Base-by-base conservation (phyloP, 768 basidiomycete species). In the Sporobolomyces pararoseus region DNA sequence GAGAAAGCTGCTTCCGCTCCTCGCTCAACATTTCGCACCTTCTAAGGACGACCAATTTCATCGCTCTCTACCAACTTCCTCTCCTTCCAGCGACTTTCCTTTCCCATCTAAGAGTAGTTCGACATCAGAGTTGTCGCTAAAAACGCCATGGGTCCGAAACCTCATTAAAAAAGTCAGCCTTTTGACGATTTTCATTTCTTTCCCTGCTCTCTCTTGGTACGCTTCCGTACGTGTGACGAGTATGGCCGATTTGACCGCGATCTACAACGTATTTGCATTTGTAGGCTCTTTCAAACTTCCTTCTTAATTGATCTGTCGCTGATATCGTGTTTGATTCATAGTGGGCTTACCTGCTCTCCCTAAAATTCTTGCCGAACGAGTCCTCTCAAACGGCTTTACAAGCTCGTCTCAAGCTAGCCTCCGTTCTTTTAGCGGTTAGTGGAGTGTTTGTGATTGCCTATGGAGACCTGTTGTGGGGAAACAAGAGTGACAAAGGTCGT, bases 331-430 rank as follows among this genome's bases (percentile, higher is more conserved):
- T 89, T 12, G 90, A 89, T 75, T 90, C 17, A 1, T 93, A 97
- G 81, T 93, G 91, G 79, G 89, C 90, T 7, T 98, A 97, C 77
- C 78, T 91, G 32, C 85, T 97, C 78, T 85, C 87, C n/a, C 86
- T 93, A 69, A 44, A 78, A 46, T 71, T 80, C 31, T 72, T 80
- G 4, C 75, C 44, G 71, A 85, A 74, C 75, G 86, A 87, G 27
- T 50, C 65, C 4, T 1, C 55, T 6, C 42, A 57, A 7, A 54
- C 69, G 19, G 21, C 23, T 13, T 3, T 39, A 19, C 87, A 88
- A 88, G 84, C 89, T 70, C 72, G 83, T 21, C 81, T 84, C 52
- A 87, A 85, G 50, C 80, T 92, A 37, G 77, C 84, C 31, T 87
- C 91, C 19, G 92, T 98, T 23, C 76, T 84, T 19, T 80, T 95